phyloP scores from a whole-genome alignment of 2,329 filamentous ascomycete species.

The Dryadomyces quercus-mongolicae region DNA sequence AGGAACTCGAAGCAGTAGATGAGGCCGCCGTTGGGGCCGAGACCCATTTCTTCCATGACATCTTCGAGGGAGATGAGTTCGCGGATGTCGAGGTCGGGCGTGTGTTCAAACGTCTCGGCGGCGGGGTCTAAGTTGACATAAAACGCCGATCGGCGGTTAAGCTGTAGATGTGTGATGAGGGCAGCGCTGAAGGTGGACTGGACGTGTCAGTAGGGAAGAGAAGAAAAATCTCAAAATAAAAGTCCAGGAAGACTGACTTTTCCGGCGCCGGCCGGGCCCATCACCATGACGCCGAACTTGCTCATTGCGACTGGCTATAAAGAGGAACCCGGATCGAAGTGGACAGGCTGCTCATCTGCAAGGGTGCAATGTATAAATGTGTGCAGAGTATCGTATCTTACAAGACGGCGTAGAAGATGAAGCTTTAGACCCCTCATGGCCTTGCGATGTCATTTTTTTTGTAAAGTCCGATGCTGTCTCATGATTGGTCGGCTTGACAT shows the following conservation, averaged over 20 bases:
- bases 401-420: no score
- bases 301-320: constrained; percentile 48
- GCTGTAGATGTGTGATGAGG: constrained; percentile 83
- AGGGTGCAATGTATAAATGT: no score
- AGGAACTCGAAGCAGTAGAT: constrained; percentile 97
- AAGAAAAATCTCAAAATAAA: no score
- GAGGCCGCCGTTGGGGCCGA: constrained; percentile 83
- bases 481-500: no score
- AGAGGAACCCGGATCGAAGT: neutral
- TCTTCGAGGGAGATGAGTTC: constrained; percentile 88
- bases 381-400: no score
- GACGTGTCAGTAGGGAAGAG: neutral
- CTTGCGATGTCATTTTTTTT: no score
- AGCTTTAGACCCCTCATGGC: no score
- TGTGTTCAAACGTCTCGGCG: constrained; percentile 82
- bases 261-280: constrained; percentile 91
- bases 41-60: constrained; percentile 88
- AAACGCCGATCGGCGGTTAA: constrained; percentile 85
- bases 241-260: constrained; percentile 50
- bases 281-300: constrained; percentile 89
- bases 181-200: constrained; percentile 89
- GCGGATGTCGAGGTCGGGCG: constrained; percentile 89
- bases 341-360: neutral
- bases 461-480: no score
- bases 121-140: constrained; percentile 98